Evolutionary conservation across 73 alveolate species (phyloP), one percentile per base, ranked within the genome.

Genomic region (Stentor coeruleus): DNA sequence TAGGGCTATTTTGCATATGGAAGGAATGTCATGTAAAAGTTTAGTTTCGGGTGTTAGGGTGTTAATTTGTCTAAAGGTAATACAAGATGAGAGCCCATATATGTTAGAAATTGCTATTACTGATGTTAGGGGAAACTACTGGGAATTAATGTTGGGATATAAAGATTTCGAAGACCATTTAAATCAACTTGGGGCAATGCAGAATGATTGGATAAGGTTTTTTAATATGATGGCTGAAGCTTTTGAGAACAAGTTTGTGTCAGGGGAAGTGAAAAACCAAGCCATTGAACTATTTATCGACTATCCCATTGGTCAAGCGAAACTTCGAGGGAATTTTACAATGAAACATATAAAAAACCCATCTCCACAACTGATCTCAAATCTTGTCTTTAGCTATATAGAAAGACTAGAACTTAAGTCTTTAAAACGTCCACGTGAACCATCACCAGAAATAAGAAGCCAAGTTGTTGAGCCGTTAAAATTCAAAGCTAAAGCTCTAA

Each of bases 261-360:
- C 15, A 26, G 79, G 40, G 33, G 37, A 2, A 66, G 33, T 66
- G 0, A 1, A 0, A 20, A 15, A 20, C 0, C 79, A 2, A 28
- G 42, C 11, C 37, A 26, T 66, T 14, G 20, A 31, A 28, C 79
- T 66, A 28, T 40, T 28, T 11, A 66, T 66, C 11, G 79, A 66
- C n/a, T 66, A 66, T 66, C 79, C 79, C 11, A 66, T 66, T 20
- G 79, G 40, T 66, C 42, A 66, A 2, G 79, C 79, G 37, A 20
- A 66, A 31, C 36, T 66, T 26, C n/a, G 79, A 66, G 79, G 79
- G 33, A 31, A 33, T 20, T 20, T 66, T 2, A 26, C 37, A 1
- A 20, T 66, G 41, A 66, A 66, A 33, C 11, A 26, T 40, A 66
- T 31, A 28, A 20, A 20, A 66, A 31, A 66, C 79, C 40, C n/a